Conservation (phyloP, 306 rosid species). For the Heteromeles arbutifolia region DNA sequence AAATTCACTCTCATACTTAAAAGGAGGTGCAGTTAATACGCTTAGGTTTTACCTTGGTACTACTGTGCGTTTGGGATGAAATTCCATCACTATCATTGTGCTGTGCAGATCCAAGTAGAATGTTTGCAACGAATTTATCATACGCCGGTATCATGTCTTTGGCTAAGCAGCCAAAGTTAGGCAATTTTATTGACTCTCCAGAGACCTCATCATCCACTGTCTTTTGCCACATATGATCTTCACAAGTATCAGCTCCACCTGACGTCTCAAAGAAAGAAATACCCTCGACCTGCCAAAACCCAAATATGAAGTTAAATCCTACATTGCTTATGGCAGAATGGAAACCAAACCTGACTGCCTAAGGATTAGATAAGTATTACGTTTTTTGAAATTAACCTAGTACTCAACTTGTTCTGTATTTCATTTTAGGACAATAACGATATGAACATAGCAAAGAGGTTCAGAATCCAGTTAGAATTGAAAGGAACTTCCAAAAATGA, state of each 20-base stretch:
- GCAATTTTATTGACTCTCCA: constrained; percentile 11
- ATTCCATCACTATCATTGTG: constrained; percentile 11
- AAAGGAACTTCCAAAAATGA: background rate
- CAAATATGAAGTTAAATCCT: constrained; percentile 14
- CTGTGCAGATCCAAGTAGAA: constrained; percentile 30
- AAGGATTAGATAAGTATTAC: background rate
- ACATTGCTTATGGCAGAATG: background rate
- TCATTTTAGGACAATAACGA: background rate
- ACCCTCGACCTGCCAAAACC: constrained; percentile 60
- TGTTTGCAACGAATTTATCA: constrained; percentile 27
- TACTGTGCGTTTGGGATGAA: constrained; percentile 20
- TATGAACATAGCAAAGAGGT: background rate
- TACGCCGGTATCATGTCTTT: constrained; percentile 23
- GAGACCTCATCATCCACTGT: constrained; percentile 16
- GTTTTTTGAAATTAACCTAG: background rate
- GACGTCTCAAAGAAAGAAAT: constrained; percentile 54
- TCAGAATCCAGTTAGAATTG: background rate
- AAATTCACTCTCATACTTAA: background rate
- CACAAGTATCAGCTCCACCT: constrained; percentile 22
- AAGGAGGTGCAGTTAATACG: background rate
- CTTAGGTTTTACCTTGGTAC: constrained; percentile 27
- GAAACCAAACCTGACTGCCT: background rate
- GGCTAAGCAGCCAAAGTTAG: constrained; percentile 18
- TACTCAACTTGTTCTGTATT: background rate
- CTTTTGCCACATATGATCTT: constrained; percentile 22